Percentiles rank a stretch among this genome's conserved stretches.
Evolutionary conservation across 371 early-diverging fungal genomes (phyloP).

Genomic region (Saksenaea vasiformis): DNA sequence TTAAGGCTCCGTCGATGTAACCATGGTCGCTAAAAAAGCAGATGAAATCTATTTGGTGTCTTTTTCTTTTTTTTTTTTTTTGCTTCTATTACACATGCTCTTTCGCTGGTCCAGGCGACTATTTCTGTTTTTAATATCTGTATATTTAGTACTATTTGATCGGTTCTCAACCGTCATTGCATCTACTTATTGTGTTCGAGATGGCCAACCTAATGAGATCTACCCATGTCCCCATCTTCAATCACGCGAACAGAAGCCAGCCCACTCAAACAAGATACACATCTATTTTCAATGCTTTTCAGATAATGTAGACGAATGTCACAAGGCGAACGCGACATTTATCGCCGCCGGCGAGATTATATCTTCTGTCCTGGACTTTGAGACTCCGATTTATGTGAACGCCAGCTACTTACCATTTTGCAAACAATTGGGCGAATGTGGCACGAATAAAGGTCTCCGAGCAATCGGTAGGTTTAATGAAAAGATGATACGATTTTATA

Average conservation of each 20-base stretch:
- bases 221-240: slow-evolving; percentile 1
- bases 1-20: slow-evolving; percentile 10
- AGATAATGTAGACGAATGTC: slow-evolving; percentile 15
- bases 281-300: slow-evolving; percentile 14
- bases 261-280: not conserved
- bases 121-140: not conserved
- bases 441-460: slow-evolving; percentile 15
- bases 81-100: not conserved
- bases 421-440: slow-evolving; percentile 30
- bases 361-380: slow-evolving; percentile 37
- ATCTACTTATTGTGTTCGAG: not conserved
- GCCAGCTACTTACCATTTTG: slow-evolving; percentile 61
- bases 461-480: slow-evolving; percentile 31
- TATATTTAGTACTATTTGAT: not conserved
- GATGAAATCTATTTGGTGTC: not conserved
- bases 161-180: not conserved
- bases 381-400: slow-evolving; percentile 50
- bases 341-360: slow-evolving; percentile 37
- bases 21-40: slow-evolving; percentile 14
- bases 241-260: not conserved
- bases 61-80: not conserved
- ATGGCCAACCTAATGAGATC: not conserved
- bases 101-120: not conserved
- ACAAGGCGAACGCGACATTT: slow-evolving; percentile 28
- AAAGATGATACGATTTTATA: not conserved